Evolutionary conservation across 331 rosid species (phyloP), one percentile per base, ranked within the genome.

Genomic region (Quercus lobata): DNA sequence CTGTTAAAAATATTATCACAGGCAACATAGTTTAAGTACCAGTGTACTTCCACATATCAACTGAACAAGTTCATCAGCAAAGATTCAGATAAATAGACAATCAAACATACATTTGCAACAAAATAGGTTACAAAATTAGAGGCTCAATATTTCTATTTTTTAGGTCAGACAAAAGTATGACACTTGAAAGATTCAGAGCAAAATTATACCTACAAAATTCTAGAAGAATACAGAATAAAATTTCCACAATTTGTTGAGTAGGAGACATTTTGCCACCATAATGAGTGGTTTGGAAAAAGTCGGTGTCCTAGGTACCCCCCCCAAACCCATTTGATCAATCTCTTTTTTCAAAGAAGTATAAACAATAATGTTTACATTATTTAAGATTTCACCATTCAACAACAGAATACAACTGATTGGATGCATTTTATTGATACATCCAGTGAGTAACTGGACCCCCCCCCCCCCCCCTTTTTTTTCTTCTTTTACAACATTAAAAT

Each of bases 1-100:
- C 99, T 95, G 90, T 76, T 41, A 41, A 46, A 78, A 69, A 52
- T 44, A 84, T 57, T 55, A 65, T 4, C 30, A 78, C 9, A 63
- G 18, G 21, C 52, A 81, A 71, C 55, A 65, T 44, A 32, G 72
- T 56, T 65, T 22, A 82, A 82, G 81, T 69, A 35, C 69, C 34
- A 18, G 14, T 25, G 16, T 24, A 66, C 35, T 66, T 75, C 52
- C 46, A 30, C 9, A 46, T 21, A 71, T 72, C 72, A n/a, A 21
- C 29, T 19, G 14, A 18, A 54, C 56, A 68, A 32, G 52, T 18
- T 14, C 72, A 66, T 66, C 25, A 8, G 72, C 49, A 17, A 32
- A 18, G 15, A 19, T 18, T 32, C 17, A 32, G 9, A 46, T 34
- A 7, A 18, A 19, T 62, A 34, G 52, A 34, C 16, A 12, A 34